A percentile compares a stretch with the other conserved stretches of the same genome.
These are phyloP conservation scores for Phalaenopsis hybrid DNA, from an alignment of 116 monocot species.

Conservation along the genomic window DNA sequence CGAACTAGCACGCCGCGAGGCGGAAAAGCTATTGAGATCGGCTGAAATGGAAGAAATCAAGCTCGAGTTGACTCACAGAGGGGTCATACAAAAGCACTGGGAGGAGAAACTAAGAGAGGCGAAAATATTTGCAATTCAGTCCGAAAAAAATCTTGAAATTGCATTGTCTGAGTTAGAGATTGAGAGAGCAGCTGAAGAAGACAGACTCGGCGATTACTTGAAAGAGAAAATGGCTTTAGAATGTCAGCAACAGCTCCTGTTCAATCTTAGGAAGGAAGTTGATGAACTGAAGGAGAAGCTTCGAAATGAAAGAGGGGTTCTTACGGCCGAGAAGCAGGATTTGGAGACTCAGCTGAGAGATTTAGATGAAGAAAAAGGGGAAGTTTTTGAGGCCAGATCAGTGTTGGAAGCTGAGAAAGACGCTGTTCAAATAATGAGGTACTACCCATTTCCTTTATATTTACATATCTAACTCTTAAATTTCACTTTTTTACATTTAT, in stretches of 20 bases:
- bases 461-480: too few relatives aligned
- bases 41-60: constrained; percentile 67
- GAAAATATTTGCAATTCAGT: constrained; percentile 22
- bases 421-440: constrained; percentile 85
- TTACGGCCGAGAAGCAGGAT: constrained; percentile 31
- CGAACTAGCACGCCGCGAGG: constrained; percentile 54
- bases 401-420: constrained; percentile 80
- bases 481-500: too few relatives aligned
- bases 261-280: constrained; percentile 49
- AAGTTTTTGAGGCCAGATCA: constrained; percentile 56
- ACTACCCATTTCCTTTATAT: too few relatives aligned
- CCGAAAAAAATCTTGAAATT: constrained; percentile 24
- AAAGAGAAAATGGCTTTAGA: constrained; percentile 74
- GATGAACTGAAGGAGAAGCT: constrained; percentile 43
- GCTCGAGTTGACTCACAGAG: constrained; percentile 49
- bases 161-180: constrained; percentile 36
- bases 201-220: constrained; percentile 27
- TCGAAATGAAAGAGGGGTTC: constrained; percentile 31
- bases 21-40: constrained; percentile 46
- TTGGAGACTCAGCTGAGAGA: constrained; percentile 27
- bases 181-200: constrained; percentile 34
- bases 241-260: constrained; percentile 39
- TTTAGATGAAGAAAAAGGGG: constrained; percentile 39
- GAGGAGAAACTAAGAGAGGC: constrained; percentile 46
- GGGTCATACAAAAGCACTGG: constrained; percentile 66